Evolutionary conservation across 208 protist genomes (phyloP), one percentile per base, ranked within the genome.

Genomic region (Leishmania braziliensis): DNA sequence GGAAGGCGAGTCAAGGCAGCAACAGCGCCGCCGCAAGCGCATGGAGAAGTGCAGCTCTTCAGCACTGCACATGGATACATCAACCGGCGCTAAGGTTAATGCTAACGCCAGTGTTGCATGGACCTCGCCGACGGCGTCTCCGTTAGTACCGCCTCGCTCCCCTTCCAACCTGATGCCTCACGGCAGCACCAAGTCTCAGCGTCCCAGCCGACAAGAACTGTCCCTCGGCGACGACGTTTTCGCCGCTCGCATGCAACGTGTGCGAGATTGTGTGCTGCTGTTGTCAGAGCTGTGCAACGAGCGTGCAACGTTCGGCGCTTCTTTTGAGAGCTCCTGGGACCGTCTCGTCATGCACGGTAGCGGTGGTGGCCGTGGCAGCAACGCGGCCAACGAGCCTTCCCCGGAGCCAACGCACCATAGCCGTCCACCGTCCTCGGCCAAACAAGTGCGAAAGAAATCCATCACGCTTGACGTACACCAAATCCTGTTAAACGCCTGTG

Each of bases 221-320:
- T 74, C 50, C 50, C 50, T 72, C 46, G 73, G 78, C 20, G 29
- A 69, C 29, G 77, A 83, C 74, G 77, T 50, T n/a, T 87, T 94
- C 36, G 29, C 72, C 0, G 76, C 71, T 14, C 86, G 89, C 36
- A 84, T 85, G 78, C 14, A 65, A 2, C 88, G 82, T n/a, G 84
- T 93, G 14, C 79, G 66, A 4, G 77, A 83, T 33, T 71, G 83
- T 8, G 75, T 94, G 2, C 39, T 88, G 76, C 73, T 88, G 36
- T 71, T 96, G 26, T 83, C 89, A 3, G 85, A 86, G 60, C 83
- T 94, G 54, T 96, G 92, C 66, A 81, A 85, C 10, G 92, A 96
- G 81, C 81, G 80, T 2, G 36, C 53, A 5, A 90, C 86, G n/a
- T 91, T 86, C 51, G 84, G 88, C 1, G 74, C 43, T 0, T 76